phyloP scores from a whole-genome alignment of 768 basidiomycete genomes.

The Pilatotrama ljubarskyi region DNA sequence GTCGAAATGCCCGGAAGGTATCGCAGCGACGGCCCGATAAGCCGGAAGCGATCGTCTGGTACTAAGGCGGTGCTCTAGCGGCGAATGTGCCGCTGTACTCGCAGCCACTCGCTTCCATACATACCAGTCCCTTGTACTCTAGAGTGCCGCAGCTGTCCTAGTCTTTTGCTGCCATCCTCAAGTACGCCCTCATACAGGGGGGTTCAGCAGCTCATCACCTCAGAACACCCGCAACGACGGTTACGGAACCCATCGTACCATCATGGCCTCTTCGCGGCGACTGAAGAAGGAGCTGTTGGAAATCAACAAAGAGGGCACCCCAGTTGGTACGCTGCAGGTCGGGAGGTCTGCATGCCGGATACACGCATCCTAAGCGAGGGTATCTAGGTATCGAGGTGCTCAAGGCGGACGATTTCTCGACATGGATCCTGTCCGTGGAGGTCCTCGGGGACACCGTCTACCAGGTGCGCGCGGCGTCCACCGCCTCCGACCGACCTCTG shows the following conservation, averaged over 20 bases:
- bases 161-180: neutral
- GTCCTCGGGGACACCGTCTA: constrained; percentile 85
- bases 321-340: constrained; percentile 48
- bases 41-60: neutral
- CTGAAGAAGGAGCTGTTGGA: constrained; percentile 72
- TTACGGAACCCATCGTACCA: neutral
- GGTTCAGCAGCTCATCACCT: too few species aligned
- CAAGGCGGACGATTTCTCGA: constrained; percentile 73
- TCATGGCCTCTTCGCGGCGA: constrained; percentile 40
- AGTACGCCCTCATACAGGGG: neutral
- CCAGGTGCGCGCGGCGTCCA: constrained; percentile 44
- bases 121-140: too few species aligned
- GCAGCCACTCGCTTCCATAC: neutral
- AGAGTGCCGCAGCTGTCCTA: neutral
- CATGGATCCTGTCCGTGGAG: constrained; percentile 78
- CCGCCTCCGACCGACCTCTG: neutral
- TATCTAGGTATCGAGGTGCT: constrained; percentile 67
- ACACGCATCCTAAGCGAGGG: neutral
- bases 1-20: too few species aligned
- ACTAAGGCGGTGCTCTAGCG: neutral
- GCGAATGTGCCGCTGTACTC: neutral
- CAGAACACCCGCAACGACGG: too few species aligned
- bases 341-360: too few species aligned
- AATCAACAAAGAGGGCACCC: constrained; percentile 64
- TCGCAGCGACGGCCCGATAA: neutral